Percentiles rank a stretch among this genome's conserved stretches.
phyloP scores from a whole-genome alignment of 2,329 filamentous ascomycete genomes.

The Cercospora berteroae region DNA sequence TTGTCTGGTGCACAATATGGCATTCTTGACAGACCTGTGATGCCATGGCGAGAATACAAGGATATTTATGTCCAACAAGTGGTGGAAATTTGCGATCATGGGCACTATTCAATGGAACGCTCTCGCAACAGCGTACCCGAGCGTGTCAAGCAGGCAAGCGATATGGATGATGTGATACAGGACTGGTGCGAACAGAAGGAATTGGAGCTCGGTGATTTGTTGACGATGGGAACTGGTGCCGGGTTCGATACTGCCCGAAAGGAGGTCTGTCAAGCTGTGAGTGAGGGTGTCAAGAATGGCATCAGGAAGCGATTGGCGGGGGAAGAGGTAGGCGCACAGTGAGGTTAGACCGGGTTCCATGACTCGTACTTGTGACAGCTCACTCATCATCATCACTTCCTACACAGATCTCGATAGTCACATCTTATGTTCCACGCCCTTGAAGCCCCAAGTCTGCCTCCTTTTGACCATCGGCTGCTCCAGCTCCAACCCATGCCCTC shows the following conservation, averaged over 20 bases:
- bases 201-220: neutral
- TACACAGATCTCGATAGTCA: neutral
- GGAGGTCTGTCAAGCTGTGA: neutral
- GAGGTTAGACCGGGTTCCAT: neutral
- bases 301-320: neutral
- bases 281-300: neutral
- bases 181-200: neutral
- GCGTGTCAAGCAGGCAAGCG: neutral
- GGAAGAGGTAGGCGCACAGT: too few species aligned
- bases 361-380: neutral
- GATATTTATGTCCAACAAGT: neutral
- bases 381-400: neutral
- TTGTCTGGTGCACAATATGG: constrained; percentile 2
- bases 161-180: neutral
- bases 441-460: neutral
- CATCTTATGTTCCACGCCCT: neutral
- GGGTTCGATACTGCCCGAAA: neutral
- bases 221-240: neutral
- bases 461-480: neutral
- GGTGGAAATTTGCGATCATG: neutral
- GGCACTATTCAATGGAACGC: neutral
- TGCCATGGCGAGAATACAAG: neutral
- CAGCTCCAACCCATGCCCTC: neutral
- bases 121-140: neutral
- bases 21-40: neutral